Conservation (phyloP, 345 rosid genomes). For the Populus davidiana region DNA sequence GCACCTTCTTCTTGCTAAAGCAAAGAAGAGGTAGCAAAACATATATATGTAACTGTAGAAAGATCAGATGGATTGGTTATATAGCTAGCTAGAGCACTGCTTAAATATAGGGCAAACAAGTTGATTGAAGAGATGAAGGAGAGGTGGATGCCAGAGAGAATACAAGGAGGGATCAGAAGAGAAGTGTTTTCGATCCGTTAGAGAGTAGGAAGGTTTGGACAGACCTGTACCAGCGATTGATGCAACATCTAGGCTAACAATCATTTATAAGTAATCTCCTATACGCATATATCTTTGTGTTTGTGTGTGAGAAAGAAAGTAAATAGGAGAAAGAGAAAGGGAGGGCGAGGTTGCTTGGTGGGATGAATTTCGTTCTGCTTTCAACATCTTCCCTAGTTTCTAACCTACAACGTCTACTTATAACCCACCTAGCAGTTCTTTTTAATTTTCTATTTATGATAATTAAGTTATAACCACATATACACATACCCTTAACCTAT, state of each 20-base stretch:
- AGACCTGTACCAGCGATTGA: conserved; percentile 47
- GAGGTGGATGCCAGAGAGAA: background rate
- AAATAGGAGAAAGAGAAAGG: background rate
- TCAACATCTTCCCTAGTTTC: conserved; percentile 70
- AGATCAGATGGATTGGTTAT: conserved; percentile 24
- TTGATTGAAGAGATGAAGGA: background rate
- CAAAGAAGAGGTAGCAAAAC: background rate
- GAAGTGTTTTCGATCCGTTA: conserved; percentile 44
- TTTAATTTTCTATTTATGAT: background rate
- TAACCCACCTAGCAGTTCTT: conserved; percentile 49
- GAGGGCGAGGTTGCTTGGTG: conserved; percentile 69
- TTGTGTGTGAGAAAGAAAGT: background rate
- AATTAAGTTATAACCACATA: background rate
- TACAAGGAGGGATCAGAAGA: background rate
- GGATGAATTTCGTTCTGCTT: conserved; percentile 65
- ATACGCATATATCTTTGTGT: background rate
- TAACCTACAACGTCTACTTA: conserved; percentile 59
- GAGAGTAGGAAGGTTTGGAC: conserved; percentile 50
- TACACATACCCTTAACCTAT: background rate
- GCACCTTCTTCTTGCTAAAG: background rate
- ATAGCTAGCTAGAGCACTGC: background rate
- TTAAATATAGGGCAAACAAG: background rate
- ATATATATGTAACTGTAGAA: background rate
- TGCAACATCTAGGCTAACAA: conserved; percentile 76
- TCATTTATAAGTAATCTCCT: conserved; percentile 49